phyloP scores from a whole-genome alignment of 75 land plant species.

The Azolla pinnata region DNA sequence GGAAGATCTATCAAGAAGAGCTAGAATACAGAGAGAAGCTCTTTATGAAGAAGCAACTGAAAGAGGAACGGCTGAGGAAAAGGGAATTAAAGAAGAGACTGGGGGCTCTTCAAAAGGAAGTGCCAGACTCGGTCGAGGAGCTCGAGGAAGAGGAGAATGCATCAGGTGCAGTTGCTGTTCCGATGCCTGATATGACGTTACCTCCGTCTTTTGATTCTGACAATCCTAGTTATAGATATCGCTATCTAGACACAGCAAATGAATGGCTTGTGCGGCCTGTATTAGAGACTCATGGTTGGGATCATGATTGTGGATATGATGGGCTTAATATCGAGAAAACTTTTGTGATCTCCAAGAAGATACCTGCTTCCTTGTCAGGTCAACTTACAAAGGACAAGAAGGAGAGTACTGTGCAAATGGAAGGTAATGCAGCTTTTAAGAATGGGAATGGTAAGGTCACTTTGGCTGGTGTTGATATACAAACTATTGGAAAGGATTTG shows the following conservation, averaged over 20 bases:
- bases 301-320: conserved; percentile 50
- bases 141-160: conserved; percentile 16
- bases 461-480: conserved; percentile 37
- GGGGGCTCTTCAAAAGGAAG: conserved; percentile 14
- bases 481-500: conserved; percentile 39
- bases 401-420: conserved; percentile 38
- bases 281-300: conserved; percentile 45
- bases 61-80: conserved; percentile 44
- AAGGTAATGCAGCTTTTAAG: conserved; percentile 30
- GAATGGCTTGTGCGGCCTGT: conserved; percentile 51
- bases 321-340: conserved; percentile 41
- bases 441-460: conserved; percentile 33
- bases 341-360: conserved; percentile 28
- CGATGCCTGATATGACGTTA: conserved; percentile 40
- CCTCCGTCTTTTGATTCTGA: conserved; percentile 49
- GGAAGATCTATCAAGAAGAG: conserved; percentile 61
- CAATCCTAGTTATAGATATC: conserved; percentile 36
- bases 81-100: conserved; percentile 41
- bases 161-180: conserved; percentile 30
- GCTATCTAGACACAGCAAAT: conserved; percentile 26
- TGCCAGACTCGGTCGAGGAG: conserved; percentile 3
- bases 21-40: conserved; percentile 68
- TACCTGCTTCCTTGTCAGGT: conserved; percentile 36
- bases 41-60: conserved; percentile 64
- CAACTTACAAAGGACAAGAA: conserved; percentile 50